Evolutionary conservation across 2,329 filamentous ascomycete genomes (phyloP).

Genomic region (Exserohilum turcica): DNA sequence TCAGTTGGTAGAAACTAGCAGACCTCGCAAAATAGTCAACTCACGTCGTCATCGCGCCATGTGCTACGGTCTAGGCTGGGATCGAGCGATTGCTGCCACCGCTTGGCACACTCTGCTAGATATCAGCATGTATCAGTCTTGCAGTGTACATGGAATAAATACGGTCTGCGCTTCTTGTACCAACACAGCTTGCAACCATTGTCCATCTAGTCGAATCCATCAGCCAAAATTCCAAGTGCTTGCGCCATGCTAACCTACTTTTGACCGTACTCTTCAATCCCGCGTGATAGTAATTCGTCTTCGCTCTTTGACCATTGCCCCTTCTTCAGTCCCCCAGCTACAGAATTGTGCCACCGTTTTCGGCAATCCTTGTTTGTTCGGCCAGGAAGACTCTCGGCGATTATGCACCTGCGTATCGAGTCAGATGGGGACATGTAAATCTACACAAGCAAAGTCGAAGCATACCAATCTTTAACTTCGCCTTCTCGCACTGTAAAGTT

Average conservation of each 20-base stretch:
- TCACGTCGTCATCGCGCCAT: conserved; percentile 47
- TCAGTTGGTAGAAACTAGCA: not conserved
- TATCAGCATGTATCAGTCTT: not conserved
- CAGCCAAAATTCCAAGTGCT: not conserved
- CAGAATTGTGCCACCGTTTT: conserved; percentile 52
- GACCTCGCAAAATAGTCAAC: conserved; percentile 4
- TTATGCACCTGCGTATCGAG: conserved; percentile 36
- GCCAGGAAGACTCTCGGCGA: conserved; percentile 47
- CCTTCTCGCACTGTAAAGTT: conserved; percentile 22
- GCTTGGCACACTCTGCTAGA: conserved; percentile 53
- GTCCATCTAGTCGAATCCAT: conserved; percentile 46
- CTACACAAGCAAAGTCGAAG: not conserved
- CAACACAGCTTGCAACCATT: conserved; percentile 49
- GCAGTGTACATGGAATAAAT: conserved; percentile 20
- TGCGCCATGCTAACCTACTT: conserved; percentile 27
- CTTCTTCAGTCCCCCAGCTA: conserved; percentile 48
- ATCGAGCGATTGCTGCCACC: conserved; percentile 54
- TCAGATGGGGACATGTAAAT: conserved; percentile 4
- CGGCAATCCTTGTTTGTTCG: conserved; percentile 54
- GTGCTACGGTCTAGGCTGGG: conserved; percentile 49
- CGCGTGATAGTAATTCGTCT: conserved; percentile 40
- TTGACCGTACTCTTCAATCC: conserved; percentile 46
- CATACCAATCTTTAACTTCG: conserved; percentile 39
- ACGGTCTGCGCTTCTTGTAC: conserved; percentile 49
- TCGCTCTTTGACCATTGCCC: conserved; percentile 49